Evolutionary conservation across 345 rosid species (phyloP).

Genomic region (Camelina sativa): DNA sequence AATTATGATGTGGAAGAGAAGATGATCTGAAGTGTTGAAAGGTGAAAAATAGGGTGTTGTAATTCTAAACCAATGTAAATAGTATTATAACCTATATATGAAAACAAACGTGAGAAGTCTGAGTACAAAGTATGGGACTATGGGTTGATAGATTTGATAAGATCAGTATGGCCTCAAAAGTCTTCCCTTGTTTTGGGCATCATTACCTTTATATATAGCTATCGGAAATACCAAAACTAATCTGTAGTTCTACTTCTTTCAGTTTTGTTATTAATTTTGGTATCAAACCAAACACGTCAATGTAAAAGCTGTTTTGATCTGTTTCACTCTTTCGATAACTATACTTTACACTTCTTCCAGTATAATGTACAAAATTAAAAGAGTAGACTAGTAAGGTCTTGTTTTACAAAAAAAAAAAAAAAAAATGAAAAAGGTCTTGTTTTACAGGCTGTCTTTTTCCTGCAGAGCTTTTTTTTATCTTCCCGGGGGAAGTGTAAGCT

Average conservation of each 20-base stretch:
- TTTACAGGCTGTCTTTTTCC: too few relatives aligned
- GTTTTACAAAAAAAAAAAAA: too few relatives aligned
- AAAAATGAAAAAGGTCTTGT: too few relatives aligned
- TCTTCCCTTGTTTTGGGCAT: slow-evolving; percentile 5
- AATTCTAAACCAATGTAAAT: too few relatives aligned
- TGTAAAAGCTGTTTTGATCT: not conserved
- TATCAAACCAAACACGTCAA: not conserved
- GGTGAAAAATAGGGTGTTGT: too few relatives aligned
- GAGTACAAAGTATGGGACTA: not conserved
- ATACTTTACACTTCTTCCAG: too few relatives aligned
- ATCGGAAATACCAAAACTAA: not conserved
- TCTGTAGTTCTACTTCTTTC: not conserved
- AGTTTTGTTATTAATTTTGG: not conserved
- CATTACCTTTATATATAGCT: not conserved
- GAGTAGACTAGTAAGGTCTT: too few relatives aligned
- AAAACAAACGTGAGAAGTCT: slow-evolving; percentile 15
- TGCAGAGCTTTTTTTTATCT: too few relatives aligned
- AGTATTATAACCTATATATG: not conserved
- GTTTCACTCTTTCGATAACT: not conserved
- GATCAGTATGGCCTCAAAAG: not conserved
- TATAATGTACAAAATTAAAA: too few relatives aligned
- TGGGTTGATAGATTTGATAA: slow-evolving; percentile 21
- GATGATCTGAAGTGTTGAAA: too few relatives aligned
- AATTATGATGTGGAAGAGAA: too few relatives aligned
- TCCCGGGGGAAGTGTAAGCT: too few relatives aligned